Evolutionary conservation across 225 moss, liverwort and hornwort species (phyloP).

Genomic region (Takakia lepidozioides): DNA sequence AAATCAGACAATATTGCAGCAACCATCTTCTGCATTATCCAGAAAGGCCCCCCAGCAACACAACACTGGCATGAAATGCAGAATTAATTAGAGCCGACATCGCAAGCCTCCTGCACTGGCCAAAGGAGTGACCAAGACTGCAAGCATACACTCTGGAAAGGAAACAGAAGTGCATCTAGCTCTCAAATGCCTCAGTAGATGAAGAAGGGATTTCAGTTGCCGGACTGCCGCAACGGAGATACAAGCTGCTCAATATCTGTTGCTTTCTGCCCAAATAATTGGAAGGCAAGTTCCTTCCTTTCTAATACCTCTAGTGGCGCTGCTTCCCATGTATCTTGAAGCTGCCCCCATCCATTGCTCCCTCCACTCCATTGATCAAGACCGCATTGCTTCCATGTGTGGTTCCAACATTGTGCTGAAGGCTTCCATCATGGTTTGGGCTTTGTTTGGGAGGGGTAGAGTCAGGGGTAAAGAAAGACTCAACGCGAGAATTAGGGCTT

Average conservation of each 20-base stretch:
- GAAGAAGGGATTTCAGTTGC: constrained; percentile 47
- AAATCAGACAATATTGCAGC: neutral
- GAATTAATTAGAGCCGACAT: too few relatives aligned
- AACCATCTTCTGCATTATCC: neutral
- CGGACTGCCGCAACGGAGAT: constrained; percentile 38
- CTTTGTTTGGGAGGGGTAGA: constrained; percentile 48
- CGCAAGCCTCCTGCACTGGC: neutral
- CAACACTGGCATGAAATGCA: neutral
- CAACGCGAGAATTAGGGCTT: constrained; percentile 26
- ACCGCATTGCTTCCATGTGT: constrained; percentile 11
- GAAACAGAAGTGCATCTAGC: too few relatives aligned
- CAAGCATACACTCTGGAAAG: too few relatives aligned
- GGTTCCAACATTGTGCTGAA: constrained; percentile 6
- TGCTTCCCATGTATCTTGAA: constrained; percentile 41
- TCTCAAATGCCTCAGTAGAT: constrained; percentile 69
- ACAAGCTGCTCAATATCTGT: constrained; percentile 24
- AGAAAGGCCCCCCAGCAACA: neutral
- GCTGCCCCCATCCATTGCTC: constrained; percentile 19
- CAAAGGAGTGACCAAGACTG: constrained; percentile 5
- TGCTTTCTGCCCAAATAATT: constrained; percentile 35
- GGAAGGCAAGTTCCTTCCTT: constrained; percentile 56
- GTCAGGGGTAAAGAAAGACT: constrained; percentile 27
- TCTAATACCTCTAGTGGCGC: constrained; percentile 49
- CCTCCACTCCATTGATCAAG: constrained; percentile 15
- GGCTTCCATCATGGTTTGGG: constrained; percentile 1